Base-by-base conservation (phyloP, 1,139 yeast species). In the Scheffersomyces stambukii region DNA sequence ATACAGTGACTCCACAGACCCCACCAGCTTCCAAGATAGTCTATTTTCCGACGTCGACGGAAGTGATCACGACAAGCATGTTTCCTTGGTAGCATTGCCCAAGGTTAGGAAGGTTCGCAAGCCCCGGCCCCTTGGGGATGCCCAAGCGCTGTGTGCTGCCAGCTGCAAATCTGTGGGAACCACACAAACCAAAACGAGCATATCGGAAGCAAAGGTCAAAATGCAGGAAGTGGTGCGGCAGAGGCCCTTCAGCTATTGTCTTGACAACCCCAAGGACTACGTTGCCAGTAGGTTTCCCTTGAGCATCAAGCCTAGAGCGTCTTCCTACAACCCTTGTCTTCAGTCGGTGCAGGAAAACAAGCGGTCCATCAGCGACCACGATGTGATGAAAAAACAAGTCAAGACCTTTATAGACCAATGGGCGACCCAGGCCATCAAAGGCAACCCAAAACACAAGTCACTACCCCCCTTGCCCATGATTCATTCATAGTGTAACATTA, bases 191-290 rank as follows among this genome's bases (percentile, higher is more conserved):
- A 5, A 16, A 2, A 27, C 21, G 18, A 17, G 13, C 10, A 21
- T 21, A 21, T 20, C 19, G 8, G 10, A 16, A 8, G 52, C 48
- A 10, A 32, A 58, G 36, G 46, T 46, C 28, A 37, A 17, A 9
- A 17, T 21, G 12, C 27, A 43, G 4, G 35, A 40, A 23, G 54
- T 57, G 3, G 42, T n/a, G n/a, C n/a, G 57, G 29, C 56, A 53
- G 32, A 40, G 58, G 10, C 65, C 66, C 1, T 54, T 50, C 30
- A 54, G 59, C 30, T 56, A 38, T 31, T 53, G 64, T 36, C 49
- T 64, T 12, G 71, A 64, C 37, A 25, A 45, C 6, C 52, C 54
- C 3, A 48, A 43, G n/a, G 56, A 59, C 23, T 65, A 64, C 37
- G 41, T 38, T n/a, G 46, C 40, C 23, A 50, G 64, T n/a, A 46